Percentiles rank a stretch among this genome's conserved stretches.
Evolutionary conservation across 2,329 filamentous ascomycete genomes (phyloP).

Genomic region (Venturia carpophila): DNA sequence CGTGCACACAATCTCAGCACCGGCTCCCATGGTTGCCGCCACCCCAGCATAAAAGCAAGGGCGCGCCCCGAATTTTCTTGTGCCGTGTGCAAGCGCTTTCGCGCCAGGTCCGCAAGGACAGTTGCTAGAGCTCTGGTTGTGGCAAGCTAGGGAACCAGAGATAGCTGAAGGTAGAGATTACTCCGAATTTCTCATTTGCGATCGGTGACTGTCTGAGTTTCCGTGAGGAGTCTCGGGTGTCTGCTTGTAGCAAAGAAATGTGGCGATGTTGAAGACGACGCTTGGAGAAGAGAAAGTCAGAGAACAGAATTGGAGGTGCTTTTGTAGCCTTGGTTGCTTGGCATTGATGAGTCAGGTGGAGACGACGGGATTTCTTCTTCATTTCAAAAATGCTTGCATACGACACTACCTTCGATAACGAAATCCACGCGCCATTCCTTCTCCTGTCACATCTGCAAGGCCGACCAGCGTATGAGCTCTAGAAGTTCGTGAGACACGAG

Average conservation of each 20-base stretch:
- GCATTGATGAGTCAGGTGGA: background rate
- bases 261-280: slow-evolving; percentile 83
- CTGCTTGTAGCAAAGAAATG: slow-evolving; percentile 89
- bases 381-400: slow-evolving; percentile 22
- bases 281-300: slow-evolving; percentile 47
- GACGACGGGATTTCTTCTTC: slow-evolving; percentile 19
- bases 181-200: slow-evolving; percentile 99
- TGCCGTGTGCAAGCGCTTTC: slow-evolving; percentile 80
- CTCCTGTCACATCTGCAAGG: slow-evolving; percentile 22
- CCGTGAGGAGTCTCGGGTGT: slow-evolving; percentile 29
- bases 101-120: slow-evolving; percentile 84
- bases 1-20: slow-evolving; percentile 80
- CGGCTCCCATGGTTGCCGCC: slow-evolving; percentile 68
- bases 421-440: slow-evolving; percentile 22
- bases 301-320: background rate
- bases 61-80: slow-evolving; percentile 74
- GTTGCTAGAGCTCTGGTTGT: slow-evolving; percentile 39
- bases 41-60: slow-evolving; percentile 26
- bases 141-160: slow-evolving; percentile 20
- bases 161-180: slow-evolving; percentile 64
- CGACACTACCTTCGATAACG: slow-evolving; percentile 20
- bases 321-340: background rate
- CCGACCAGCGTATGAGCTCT: slow-evolving; percentile 20
- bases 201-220: slow-evolving; percentile 26
- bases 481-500: slow-evolving; percentile 14